These are phyloP conservation scores for Neurospora sp. DNA, from an alignment of 2,329 filamentous ascomycete genomes.

Conservation along the genomic window DNA sequence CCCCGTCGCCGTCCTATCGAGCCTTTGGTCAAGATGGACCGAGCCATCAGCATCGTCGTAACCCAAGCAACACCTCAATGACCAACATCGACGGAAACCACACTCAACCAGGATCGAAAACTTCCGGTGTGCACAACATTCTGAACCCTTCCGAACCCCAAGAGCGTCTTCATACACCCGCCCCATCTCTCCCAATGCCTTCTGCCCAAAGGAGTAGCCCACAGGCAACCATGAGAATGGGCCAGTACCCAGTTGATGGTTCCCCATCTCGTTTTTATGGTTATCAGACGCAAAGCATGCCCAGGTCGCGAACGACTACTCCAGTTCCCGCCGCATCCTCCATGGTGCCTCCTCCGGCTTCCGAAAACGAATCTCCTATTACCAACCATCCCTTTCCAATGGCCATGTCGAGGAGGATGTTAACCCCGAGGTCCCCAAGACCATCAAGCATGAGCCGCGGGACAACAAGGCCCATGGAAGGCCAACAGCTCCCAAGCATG, in stretches of 20 bases:
- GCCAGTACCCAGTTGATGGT: slow-evolving; percentile 15
- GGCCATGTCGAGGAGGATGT: slow-evolving; percentile 34
- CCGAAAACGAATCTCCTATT: slow-evolving; percentile 23
- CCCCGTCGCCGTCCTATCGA: slow-evolving; percentile 26
- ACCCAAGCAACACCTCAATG: slow-evolving; percentile 18
- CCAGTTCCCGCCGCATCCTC: slow-evolving; percentile 7
- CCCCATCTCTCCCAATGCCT: slow-evolving; percentile 11
- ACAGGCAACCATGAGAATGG: slow-evolving; percentile 14
- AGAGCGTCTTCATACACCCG: slow-evolving; percentile 10
- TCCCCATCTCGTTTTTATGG: slow-evolving; percentile 18
- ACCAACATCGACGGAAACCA: slow-evolving; percentile 20
- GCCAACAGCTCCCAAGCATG: slow-evolving; percentile 19
- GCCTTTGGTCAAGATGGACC: slow-evolving; percentile 23
- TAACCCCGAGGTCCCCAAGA: slow-evolving; percentile 50
- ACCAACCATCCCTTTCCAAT: slow-evolving; percentile 21
- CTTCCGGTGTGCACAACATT: slow-evolving; percentile 33
- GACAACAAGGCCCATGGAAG: slow-evolving; percentile 20
- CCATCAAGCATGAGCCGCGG: slow-evolving; percentile 37
- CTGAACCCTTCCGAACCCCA: slow-evolving; percentile 31
- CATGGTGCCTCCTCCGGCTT: slow-evolving; percentile 16
- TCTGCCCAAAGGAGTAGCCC: slow-evolving; percentile 13
- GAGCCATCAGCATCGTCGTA: slow-evolving; percentile 19
- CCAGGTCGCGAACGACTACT: slow-evolving; percentile 23
- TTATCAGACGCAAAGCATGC: slow-evolving; percentile 19
- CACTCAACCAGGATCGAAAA: slow-evolving; percentile 23